A percentile compares a stretch with the other conserved stretches of the same genome.
phyloP scores from a whole-genome alignment of 176 grass and related monocot species.

The Alloteropsis semialata region DNA sequence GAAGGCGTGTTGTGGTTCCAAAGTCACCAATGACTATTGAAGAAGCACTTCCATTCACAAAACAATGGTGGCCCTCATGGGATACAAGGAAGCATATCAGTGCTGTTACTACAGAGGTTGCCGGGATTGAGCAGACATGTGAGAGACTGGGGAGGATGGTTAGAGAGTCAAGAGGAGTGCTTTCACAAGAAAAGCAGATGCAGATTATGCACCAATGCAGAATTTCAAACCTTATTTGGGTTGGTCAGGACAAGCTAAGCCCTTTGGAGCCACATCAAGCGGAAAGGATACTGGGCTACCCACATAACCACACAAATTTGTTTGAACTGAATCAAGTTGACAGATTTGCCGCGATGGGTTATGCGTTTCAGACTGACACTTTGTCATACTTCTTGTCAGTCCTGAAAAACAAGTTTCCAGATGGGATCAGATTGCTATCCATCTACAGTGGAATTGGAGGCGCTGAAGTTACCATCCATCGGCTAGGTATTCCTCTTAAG shows the following conservation, averaged over 20 bases:
- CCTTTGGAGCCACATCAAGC: conserved; percentile 57
- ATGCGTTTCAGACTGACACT: conserved; percentile 65
- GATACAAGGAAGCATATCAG: conserved; percentile 60
- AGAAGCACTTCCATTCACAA: conserved; percentile 54
- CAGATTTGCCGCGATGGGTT: conserved; percentile 53
- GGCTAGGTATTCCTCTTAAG: conserved; percentile 65
- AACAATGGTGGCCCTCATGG: conserved; percentile 67
- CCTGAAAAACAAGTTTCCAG: conserved; percentile 54
- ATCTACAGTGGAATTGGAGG: conserved; percentile 80
- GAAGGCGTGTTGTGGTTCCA: conserved; percentile 32
- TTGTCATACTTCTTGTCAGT: conserved; percentile 55
- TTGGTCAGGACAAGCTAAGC: conserved; percentile 44
- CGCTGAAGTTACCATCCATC: conserved; percentile 57
- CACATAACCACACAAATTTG: conserved; percentile 52
- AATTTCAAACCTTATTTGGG: conserved; percentile 66
- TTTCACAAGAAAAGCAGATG: conserved; percentile 37
- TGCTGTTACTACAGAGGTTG: conserved; percentile 32
- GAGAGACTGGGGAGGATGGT: conserved; percentile 48
- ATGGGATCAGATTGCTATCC: conserved; percentile 66
- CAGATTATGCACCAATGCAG: conserved; percentile 62
- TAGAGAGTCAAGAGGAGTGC: conserved; percentile 46
- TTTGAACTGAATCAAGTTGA: conserved; percentile 35
- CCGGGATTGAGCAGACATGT: conserved; percentile 25
- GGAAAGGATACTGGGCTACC: conserved; percentile 77
- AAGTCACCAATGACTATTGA: conserved; percentile 61